phyloP scores from a whole-genome alignment of 2,329 filamentous ascomycete species.

The Talaromyces amestolkiae region DNA sequence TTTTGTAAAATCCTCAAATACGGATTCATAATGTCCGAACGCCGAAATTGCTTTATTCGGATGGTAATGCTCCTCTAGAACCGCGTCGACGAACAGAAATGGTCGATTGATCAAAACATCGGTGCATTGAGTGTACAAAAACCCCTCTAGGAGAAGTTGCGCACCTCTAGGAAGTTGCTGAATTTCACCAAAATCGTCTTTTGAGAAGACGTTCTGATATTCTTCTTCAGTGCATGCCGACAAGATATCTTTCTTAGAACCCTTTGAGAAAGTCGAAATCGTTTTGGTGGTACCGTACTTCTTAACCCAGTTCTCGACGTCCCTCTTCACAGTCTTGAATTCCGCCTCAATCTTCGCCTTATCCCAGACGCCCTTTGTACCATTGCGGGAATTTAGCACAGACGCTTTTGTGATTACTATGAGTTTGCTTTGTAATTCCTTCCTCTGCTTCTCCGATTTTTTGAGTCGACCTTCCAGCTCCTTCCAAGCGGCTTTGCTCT shows the following conservation, averaged over 20 bases:
- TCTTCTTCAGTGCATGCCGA: neutral
- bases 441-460: neutral
- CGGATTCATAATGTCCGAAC: neutral
- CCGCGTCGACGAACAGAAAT: conserved; percentile 10
- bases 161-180: neutral
- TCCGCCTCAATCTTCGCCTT: neutral
- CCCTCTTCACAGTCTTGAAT: neutral
- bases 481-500: neutral
- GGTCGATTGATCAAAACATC: neutral
- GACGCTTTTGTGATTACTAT: neutral
- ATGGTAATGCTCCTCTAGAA: neutral
- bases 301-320: neutral
- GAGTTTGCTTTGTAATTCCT: neutral
- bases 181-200: neutral
- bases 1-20: neutral
- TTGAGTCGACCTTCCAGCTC: neutral
- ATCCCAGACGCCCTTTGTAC: neutral
- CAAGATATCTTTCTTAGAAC: neutral
- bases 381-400: neutral
- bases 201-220: neutral
- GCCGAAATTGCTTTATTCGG: neutral
- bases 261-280: neutral
- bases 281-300: neutral
- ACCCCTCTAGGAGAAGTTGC: neutral
- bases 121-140: neutral